These are phyloP conservation scores for Pistacia vera DNA, from an alignment of 345 rosid species.

Conservation along the genomic window DNA sequence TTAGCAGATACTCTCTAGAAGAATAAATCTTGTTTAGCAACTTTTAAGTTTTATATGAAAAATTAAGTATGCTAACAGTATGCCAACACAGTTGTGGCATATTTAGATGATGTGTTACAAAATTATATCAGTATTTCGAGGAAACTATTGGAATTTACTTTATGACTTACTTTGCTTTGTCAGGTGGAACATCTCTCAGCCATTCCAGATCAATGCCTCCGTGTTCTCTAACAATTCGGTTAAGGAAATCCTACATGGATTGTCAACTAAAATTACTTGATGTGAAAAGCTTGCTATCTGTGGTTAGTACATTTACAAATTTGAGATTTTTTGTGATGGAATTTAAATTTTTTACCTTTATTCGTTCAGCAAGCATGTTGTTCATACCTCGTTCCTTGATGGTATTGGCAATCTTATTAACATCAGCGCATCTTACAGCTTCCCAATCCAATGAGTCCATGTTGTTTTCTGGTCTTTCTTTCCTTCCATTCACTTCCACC, in stretches of 20 bases:
- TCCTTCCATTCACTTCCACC: slow-evolving; percentile 45
- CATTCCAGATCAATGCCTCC: slow-evolving; percentile 89
- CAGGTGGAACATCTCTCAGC: slow-evolving; percentile 94
- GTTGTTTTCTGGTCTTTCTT: slow-evolving; percentile 55
- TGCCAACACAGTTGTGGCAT: background rate
- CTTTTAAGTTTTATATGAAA: slow-evolving; percentile 1
- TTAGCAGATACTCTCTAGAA: slow-evolving; percentile 83
- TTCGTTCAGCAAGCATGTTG: slow-evolving; percentile 81
- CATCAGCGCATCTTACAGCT: slow-evolving; percentile 66
- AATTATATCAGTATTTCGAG: slow-evolving; percentile 23
- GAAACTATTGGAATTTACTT: slow-evolving; percentile 20
- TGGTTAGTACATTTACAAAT: background rate
- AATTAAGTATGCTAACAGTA: background rate
- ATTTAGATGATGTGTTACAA: slow-evolving; percentile 10
- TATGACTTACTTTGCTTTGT: slow-evolving; percentile 80
- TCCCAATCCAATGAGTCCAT: slow-evolving; percentile 93
- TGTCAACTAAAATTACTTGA: slow-evolving; percentile 19
- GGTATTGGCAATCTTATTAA: slow-evolving; percentile 62
- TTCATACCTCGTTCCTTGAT: slow-evolving; percentile 94
- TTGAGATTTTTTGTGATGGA: background rate
- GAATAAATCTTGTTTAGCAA: slow-evolving; percentile 23
- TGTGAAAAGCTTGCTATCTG: background rate
- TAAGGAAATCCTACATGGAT: slow-evolving; percentile 76
- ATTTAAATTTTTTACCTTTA: slow-evolving; percentile 54
- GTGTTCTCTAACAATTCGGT: slow-evolving; percentile 70